Evolutionary conservation across 1,139 yeast genomes (phyloP), one percentile per base, ranked within the genome.

Genomic region (Blastobotrys illinoisensis): DNA sequence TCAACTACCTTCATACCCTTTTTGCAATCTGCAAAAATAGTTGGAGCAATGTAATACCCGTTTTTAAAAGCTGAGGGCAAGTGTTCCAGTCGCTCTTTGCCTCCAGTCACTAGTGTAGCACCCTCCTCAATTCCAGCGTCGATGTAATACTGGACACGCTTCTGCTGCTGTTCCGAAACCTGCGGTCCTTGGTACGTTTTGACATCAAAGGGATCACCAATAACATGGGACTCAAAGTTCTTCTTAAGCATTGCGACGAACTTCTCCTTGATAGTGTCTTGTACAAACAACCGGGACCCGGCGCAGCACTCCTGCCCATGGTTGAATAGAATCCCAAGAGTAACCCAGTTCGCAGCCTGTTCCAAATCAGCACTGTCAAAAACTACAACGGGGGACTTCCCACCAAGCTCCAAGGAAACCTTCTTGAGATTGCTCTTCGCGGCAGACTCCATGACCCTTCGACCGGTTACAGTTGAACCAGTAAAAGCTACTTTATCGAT

Each of bases 271-370:
- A 86, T 74, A 52, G 79, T 82, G 64, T 85, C 90, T 73, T 88
- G 95, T 59, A 87, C 81, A 70, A 82, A 85, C 54, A 87, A 74
- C 71, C 96, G 83, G 51, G 95, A 86, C 62, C 95, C 93, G 46
- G 95, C 95, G 69, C 88, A 84, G 75, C 96, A 88, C 56, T 86
- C 91, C 74, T 88, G 95, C 71, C 96, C 96, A 63, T 88, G 82
- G 78, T 88, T 88, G 79, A 79, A 86, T 81, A 80, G 82, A 66
- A 85, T 83, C 68, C 88, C 88, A 46, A 75, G 65, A 59, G 79
- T 73, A 60, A 83, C 78, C 75, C 82, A 78, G 63, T 78, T 76
- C 58, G 86, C 82, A 57, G 95, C 83, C 64, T 74, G 73, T 56
- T 80, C 81, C 55, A 87, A 63, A 64, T 87, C 81, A 57, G 88